A percentile compares a stretch with the other conserved stretches of the same genome.
Evolutionary conservation across 352 stramenopile species (phyloP).

Genomic region (Globisporangium abappressorium): DNA sequence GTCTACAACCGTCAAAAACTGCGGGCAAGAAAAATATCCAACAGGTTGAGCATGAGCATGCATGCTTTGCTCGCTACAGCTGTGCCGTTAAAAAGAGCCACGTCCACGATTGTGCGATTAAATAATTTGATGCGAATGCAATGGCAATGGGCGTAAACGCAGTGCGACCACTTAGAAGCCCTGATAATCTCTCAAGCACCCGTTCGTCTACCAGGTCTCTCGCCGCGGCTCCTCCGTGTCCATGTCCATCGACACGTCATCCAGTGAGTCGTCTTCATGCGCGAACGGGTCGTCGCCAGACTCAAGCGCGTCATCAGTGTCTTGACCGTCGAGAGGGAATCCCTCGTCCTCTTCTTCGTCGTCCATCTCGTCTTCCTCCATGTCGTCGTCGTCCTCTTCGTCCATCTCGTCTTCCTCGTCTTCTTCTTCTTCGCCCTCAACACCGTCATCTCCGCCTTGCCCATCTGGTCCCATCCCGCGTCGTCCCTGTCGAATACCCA

Average conservation of each 20-base stretch:
- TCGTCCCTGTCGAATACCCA: slow-evolving; percentile 1
- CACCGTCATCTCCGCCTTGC: slow-evolving; percentile 3
- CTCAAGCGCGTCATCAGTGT: slow-evolving; percentile 25
- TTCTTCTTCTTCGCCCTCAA: slow-evolving; percentile 17
- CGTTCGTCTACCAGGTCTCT: slow-evolving; percentile 9
- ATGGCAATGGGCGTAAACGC: not conserved
- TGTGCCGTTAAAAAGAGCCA: not conserved
- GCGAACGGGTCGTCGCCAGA: slow-evolving; percentile 32
- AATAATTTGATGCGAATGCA: not conserved
- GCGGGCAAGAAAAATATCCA: not conserved
- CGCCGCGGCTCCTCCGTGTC: slow-evolving; percentile 14
- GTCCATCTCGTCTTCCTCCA: slow-evolving; percentile 39
- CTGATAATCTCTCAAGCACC: not conserved
- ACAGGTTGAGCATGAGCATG: not conserved
- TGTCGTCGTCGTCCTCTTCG: slow-evolving; percentile 38
- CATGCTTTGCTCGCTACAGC: not conserved
- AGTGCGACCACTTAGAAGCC: not conserved
- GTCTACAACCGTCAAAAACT: not conserved
- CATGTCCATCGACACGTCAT: slow-evolving; percentile 43
- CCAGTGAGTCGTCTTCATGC: slow-evolving; percentile 29
- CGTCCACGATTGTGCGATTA: not conserved
- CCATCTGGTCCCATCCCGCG: slow-evolving; percentile 2
- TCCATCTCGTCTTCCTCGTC: slow-evolving; percentile 18
- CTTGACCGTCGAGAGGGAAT: slow-evolving; percentile 24
- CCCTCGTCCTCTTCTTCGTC: slow-evolving; percentile 34